A percentile compares a stretch with the other conserved stretches of the same genome.
Conservation (phyloP, 192 early-diverging fungal species). For the Umbelopsis vinacea region DNA sequence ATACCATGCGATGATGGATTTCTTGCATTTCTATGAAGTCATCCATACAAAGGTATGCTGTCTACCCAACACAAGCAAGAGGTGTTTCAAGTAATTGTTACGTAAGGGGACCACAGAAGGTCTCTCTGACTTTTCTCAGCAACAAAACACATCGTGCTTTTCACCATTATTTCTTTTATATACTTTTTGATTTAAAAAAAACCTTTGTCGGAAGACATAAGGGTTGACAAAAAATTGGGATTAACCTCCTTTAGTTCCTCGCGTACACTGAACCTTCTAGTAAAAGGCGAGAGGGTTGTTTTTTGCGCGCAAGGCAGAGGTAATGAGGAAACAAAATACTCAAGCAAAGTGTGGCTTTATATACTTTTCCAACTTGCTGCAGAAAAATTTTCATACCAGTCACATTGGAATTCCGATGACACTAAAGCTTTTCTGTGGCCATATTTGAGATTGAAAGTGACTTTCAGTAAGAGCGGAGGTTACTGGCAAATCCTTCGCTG, state of each 20-base stretch:
- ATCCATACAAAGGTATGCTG: background rate
- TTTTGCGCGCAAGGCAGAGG: conserved; percentile 23
- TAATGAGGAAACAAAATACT: conserved; percentile 16
- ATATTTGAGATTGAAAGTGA: conserved; percentile 6
- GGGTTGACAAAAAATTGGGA: conserved; percentile 24
- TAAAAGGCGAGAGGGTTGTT: conserved; percentile 25
- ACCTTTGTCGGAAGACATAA: conserved; percentile 19
- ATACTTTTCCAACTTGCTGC: background rate
- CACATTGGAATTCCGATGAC: background rate
- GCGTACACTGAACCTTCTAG: conserved; percentile 24
- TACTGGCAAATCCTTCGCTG: background rate
- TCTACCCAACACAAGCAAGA: too few species aligned
- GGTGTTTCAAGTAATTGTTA: too few species aligned
- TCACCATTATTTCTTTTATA: background rate
- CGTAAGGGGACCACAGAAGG: too few species aligned
- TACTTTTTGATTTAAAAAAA: conserved; percentile 11
- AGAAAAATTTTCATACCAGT: conserved; percentile 21
- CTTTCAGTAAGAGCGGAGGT: too few species aligned
- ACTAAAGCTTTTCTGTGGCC: background rate
- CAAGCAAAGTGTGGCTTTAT: background rate
- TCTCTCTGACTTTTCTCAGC: too few species aligned
- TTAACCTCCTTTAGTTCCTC: conserved; percentile 24
- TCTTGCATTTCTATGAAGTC: background rate
- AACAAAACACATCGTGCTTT: background rate
- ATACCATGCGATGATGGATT: background rate